Percentiles rank a stretch among this genome's conserved stretches.
These are phyloP conservation scores for Candida corydali DNA, from an alignment of 805 yeast genomes.

Conservation along the genomic window DNA sequence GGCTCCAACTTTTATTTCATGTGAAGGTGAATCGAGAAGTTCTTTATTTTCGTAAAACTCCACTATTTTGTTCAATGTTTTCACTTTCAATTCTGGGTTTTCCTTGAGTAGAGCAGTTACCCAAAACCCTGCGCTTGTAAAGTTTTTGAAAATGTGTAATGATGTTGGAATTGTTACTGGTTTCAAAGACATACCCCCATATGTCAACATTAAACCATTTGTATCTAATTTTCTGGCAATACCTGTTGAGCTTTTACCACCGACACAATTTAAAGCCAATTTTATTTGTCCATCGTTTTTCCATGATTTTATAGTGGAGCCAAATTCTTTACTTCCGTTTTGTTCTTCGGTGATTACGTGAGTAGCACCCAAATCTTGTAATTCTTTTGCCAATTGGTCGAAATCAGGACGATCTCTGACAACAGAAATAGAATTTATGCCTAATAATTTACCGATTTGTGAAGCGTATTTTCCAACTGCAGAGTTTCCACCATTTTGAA, in stretches of 20 bases:
- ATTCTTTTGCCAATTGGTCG: conserved; percentile 50
- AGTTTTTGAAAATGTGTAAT: conserved; percentile 81
- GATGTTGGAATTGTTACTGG: conserved; percentile 92
- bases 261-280: conserved; percentile 88
- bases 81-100: conserved; percentile 30
- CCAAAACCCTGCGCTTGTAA: conserved; percentile 91
- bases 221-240: conserved; percentile 76
- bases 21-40: conserved; percentile 34
- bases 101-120: conserved; percentile 52
- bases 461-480: conserved; percentile 91
- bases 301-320: conserved; percentile 53
- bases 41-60: conserved; percentile 40
- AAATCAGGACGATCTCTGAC: conserved; percentile 82
- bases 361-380: conserved; percentile 73
- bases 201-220: conserved; percentile 79
- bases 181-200: conserved; percentile 97
- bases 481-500: conserved; percentile 95
- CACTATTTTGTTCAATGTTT: conserved; percentile 34
- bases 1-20: conserved; percentile 20
- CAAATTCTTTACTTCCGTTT: conserved; percentile 64
- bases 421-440: conserved; percentile 79
- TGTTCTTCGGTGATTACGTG: conserved; percentile 87
- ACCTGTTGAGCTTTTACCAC: conserved; percentile 81
- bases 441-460: conserved; percentile 77
- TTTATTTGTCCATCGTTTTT: conserved; percentile 51